These are phyloP conservation scores for Coniochaeta prunicola DNA, from an alignment of 2,329 filamentous ascomycete species.

Conservation along the genomic window DNA sequence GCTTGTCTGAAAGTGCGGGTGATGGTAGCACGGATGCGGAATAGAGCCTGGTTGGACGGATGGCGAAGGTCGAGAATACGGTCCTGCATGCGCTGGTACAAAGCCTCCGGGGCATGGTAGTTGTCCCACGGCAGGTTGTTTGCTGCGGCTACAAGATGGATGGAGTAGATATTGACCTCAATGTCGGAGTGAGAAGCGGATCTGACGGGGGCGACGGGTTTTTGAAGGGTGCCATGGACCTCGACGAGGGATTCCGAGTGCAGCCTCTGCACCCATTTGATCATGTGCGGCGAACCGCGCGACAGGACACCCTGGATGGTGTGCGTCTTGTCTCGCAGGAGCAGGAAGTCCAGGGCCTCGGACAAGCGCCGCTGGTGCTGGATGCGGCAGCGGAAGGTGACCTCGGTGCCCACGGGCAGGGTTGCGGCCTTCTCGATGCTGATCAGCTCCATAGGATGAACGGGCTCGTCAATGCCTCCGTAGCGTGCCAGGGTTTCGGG, in stretches of 20 bases:
- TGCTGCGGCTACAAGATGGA: conserved; percentile 44
- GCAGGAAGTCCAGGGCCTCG: conserved; percentile 73
- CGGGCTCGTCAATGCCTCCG: conserved; percentile 16
- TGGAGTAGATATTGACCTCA: conserved; percentile 60
- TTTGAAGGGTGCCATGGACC: conserved; percentile 65
- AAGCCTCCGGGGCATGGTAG: conserved; percentile 22
- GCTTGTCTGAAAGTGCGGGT: conserved; percentile 72
- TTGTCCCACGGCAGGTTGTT: conserved; percentile 43
- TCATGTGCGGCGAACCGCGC: conserved; percentile 58
- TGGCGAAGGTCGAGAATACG: conserved; percentile 80
- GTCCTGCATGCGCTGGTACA: conserved; percentile 55
- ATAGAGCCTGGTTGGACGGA: conserved; percentile 79
- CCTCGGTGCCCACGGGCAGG: conserved; percentile 47
- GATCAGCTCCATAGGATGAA: conserved; percentile 14
- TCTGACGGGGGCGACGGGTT: conserved; percentile 66
- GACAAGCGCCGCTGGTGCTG: conserved; percentile 79
- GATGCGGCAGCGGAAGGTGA: conserved; percentile 64
- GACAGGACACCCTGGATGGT: conserved; percentile 82
- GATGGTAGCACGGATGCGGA: conserved; percentile 77
- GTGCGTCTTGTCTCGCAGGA: conserved; percentile 75
- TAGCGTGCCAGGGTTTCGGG: conserved; percentile 21
- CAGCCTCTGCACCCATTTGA: conserved; percentile 82
- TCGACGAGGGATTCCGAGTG: conserved; percentile 72
- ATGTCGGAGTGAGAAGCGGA: conserved; percentile 69
- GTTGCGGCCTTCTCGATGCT: conserved; percentile 40